A percentile compares a stretch with the other conserved stretches of the same genome.
These are phyloP conservation scores for Gossypium sturtianum DNA, from an alignment of 345 rosid species.

Conservation along the genomic window DNA sequence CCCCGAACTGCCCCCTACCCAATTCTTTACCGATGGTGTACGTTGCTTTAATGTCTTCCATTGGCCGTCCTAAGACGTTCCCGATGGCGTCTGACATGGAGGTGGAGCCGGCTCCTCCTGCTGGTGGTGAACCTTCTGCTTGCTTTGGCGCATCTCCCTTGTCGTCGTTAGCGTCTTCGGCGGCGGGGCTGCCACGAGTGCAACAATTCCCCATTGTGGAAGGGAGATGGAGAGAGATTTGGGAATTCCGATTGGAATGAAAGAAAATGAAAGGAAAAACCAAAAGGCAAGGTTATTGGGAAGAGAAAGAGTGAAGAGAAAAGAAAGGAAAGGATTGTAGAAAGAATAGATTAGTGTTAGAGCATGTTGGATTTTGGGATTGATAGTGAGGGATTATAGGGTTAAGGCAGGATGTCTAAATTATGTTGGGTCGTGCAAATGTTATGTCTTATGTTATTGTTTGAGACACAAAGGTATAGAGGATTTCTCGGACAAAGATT, in stretches of 20 bases:
- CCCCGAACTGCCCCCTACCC: conserved; percentile 87
- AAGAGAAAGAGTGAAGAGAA: too few species aligned
- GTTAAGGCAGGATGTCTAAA: not conserved
- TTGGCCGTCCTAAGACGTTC: conserved; percentile 75
- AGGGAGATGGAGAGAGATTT: conserved; percentile 24
- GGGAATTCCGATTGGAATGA: not conserved
- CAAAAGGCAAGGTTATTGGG: too few species aligned
- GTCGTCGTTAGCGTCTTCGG: conserved; percentile 10
- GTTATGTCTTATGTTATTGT: not conserved
- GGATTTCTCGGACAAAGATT: conserved; percentile 21
- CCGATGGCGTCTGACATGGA: conserved; percentile 50
- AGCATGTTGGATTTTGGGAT: not conserved
- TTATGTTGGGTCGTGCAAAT: not conserved
- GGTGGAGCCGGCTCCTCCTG: conserved; percentile 18
- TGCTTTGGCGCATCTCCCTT: conserved; percentile 24
- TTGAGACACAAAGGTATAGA: conserved; percentile 3
- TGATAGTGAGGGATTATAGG: conserved; percentile 34
- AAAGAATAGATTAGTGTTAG: too few species aligned
- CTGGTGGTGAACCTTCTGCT: conserved; percentile 15
- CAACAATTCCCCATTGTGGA: conserved; percentile 8
- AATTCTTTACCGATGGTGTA: conserved; percentile 77
- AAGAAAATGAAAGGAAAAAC: not conserved
- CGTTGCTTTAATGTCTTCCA: conserved; percentile 71
- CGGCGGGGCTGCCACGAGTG: conserved; percentile 23
- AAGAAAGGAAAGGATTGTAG: not conserved